Conservation (phyloP, 2,329 filamentous ascomycete genomes). For the Didymellaceae sp. region DNA sequence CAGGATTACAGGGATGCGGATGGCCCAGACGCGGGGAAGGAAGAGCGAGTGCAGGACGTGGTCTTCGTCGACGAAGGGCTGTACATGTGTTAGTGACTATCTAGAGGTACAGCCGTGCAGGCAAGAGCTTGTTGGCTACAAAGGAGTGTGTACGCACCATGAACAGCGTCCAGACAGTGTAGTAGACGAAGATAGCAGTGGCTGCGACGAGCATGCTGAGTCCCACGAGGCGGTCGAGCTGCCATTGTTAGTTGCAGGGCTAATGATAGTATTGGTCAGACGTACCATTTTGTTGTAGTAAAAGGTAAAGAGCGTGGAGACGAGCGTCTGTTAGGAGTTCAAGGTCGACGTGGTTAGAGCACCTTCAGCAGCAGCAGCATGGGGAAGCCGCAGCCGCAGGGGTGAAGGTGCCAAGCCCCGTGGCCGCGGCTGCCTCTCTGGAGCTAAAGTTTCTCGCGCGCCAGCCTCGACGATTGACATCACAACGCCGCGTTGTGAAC, state of each 20-base stretch:
- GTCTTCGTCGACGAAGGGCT: slow-evolving; percentile 97
- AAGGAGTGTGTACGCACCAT: slow-evolving; percentile 68
- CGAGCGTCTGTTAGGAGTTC: slow-evolving; percentile 7
- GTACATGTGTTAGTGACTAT: neutral
- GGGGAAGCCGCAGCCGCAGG: slow-evolving; percentile 5
- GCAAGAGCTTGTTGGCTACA: neutral
- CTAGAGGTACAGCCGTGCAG: neutral
- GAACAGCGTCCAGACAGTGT: slow-evolving; percentile 95
- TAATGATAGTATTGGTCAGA: slow-evolving; percentile 1
- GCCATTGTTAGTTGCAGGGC: slow-evolving; percentile 17
- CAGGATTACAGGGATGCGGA: slow-evolving; percentile 96
- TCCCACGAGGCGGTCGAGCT: slow-evolving; percentile 91
- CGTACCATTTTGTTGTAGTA: slow-evolving; percentile 15
- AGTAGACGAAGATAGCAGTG: slow-evolving; percentile 82
- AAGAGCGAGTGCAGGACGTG: slow-evolving; percentile 95
- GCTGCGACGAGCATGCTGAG: slow-evolving; percentile 78
- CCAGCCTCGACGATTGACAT: slow-evolving; percentile 7
- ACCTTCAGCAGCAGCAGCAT: neutral
- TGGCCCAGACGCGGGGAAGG: slow-evolving; percentile 96
- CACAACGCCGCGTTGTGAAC: slow-evolving; percentile 7
- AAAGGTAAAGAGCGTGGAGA: slow-evolving; percentile 17
- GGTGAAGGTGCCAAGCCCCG: slow-evolving; percentile 11
- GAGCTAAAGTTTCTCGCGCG: slow-evolving; percentile 39
- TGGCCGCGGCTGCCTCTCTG: slow-evolving; percentile 3
- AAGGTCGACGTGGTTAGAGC: slow-evolving; percentile 14